phyloP scores from a whole-genome alignment of 495 filamentous ascomycete genomes.

The Glutinoglossum americanum region DNA sequence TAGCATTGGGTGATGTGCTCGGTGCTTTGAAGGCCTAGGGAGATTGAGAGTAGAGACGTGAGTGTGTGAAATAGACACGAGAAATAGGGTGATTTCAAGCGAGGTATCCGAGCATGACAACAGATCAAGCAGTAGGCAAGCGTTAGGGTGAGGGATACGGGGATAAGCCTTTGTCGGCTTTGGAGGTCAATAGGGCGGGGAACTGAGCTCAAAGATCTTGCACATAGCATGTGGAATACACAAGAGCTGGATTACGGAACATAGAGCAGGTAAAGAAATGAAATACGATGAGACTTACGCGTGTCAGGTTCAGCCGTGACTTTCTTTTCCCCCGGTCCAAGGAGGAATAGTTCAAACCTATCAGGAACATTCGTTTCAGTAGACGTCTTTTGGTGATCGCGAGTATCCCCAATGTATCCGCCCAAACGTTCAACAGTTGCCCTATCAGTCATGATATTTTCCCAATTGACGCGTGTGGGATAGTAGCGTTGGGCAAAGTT shows the following conservation, averaged over 20 bases:
- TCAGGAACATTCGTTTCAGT: conserved; percentile 12
- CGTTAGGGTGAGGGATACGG: neutral
- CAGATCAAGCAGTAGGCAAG: neutral
- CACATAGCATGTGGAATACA: neutral
- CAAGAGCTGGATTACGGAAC: too few species aligned
- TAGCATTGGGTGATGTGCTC: neutral
- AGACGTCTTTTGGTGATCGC: neutral
- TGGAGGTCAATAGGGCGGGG: neutral
- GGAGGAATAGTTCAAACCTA: conserved; percentile 83
- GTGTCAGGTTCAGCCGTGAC: conserved; percentile 69
- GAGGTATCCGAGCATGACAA: neutral
- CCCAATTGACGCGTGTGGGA: neutral
- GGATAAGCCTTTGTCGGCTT: neutral
- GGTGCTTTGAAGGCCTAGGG: neutral
- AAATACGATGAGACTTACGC: conserved; percentile 32
- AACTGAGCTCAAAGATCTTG: neutral
- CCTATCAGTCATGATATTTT: neutral
- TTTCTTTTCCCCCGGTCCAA: conserved; percentile 76
- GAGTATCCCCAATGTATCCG: neutral
- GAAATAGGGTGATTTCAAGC: neutral
- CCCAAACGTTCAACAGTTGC: neutral
- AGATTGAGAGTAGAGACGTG: neutral
- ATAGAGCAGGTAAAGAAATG: neutral
- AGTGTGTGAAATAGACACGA: neutral
- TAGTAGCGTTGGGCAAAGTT: neutral